Base-by-base conservation (phyloP, 192 early-diverging fungal species). In the Pilaira anomala region DNA sequence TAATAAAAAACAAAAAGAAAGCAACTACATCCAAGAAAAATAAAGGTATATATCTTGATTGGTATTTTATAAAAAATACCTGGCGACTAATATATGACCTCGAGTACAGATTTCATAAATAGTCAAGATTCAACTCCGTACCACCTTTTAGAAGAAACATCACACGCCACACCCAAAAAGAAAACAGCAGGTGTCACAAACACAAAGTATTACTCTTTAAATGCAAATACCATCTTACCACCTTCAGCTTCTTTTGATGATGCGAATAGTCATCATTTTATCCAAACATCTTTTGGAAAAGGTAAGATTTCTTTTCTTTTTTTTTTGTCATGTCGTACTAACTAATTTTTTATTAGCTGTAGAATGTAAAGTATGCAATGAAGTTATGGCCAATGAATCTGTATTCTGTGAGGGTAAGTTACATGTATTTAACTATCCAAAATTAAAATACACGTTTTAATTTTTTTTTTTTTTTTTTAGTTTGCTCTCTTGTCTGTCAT, bases 251-350 rank as follows among this genome's bases (percentile, higher is more conserved):
- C 30, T 33, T 33, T 33, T 33, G 7, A 54, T 30, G 44, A 72
- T 63, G 19, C 62, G 58, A 40, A 50, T 19, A 68, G 71, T 1
- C 83, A 84, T 61, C 73, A 71, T 29, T 84, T 84, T 72, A 77
- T 84, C 9, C 80, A 81, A 48, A 80, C 74, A 29, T 80, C 80
- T n/a, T 81, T 84, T 70, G 75, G 78, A 6, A 81, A 81, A 68
- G 68, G 82, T 83, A 77, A 73, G 77, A n/a, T 42, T 24, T 12
- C 0, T 40, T 59, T 44, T 19, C 44, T 56, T 44, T 30, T 58
- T 7, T 25, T n/a, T n/a, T n/a, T n/a, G n/a, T n/a, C n/a, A n/a
- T n/a, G n/a, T n/a, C n/a, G n/a, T n/a, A n/a, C n/a, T n/a, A n/a
- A n/a, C n/a, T n/a, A n/a, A n/a, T n/a, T 26, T 9, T 12, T n/a